Base-by-base conservation (phyloP, 1,284 basidiomycete species). In the Fomitiporia mediterranea region DNA sequence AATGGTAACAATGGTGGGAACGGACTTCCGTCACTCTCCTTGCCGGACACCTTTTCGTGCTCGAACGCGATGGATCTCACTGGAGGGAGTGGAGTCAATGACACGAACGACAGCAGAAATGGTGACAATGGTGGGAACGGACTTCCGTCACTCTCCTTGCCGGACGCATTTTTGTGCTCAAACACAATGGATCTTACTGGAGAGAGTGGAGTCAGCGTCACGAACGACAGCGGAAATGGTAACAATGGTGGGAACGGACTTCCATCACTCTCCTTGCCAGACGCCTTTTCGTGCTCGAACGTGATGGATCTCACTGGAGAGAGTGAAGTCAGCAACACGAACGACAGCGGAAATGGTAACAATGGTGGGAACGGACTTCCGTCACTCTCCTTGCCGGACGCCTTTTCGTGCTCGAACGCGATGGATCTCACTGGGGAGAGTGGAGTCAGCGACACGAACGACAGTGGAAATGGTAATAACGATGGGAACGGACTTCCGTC, bases 361-460 rank as follows among this genome's bases (percentile, higher is more conserved):
- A 63, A 64, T 34, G 19, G 19, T 9, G n/a, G 30, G 60, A 62
- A 67, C 64, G 65, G 62, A 56, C 77, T 78, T 69, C 72, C 75
- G 64, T 66, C 70, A 0, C 70, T 72, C 64, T 74, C 74, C 59
- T 65, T 79, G 43, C 78, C 76, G 0, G 78, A 81, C 44, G 61
- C 78, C 0, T 78, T 78, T 64, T 74, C 80, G 48, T 51, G 11
- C 60, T 51, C 52, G 25, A 62, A 63, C 57, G 65, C 62, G 64
- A 77, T 82, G 72, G 84, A 84, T 68, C 80, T 85, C 61, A 67
- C 71, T 44, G 83, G 86, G 68, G 84, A 86, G n/a, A n/a, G n/a
- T n/a, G n/a, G n/a, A n/a, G n/a, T n/a, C n/a, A n/a, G n/a, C n/a
- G n/a, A n/a, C n/a, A n/a, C n/a, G n/a, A n/a, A n/a, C n/a, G n/a